Base-by-base conservation (phyloP, 2,329 filamentous ascomycete species). In the Moelleriella libera region DNA sequence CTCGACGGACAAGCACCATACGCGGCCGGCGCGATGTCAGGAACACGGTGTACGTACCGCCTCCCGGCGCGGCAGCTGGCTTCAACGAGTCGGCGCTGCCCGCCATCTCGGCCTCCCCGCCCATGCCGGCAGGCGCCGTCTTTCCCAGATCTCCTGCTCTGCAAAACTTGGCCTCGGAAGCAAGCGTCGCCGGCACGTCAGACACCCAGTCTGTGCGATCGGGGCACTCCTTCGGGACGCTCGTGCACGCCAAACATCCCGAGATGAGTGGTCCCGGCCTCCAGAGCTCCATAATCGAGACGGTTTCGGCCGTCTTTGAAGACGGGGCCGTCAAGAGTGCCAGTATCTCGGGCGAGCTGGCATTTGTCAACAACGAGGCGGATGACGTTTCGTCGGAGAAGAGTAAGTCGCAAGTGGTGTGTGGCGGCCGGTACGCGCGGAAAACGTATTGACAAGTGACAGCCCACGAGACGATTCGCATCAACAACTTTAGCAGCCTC, bases 191-290 rank as follows among this genome's bases (percentile, higher is more conserved):
- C 2, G 73, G 66, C 29, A 70, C 72, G 12, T 94, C 88, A 1
- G 92, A 98, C 62, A 88, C 86, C 3, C 88, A 90, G 48, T 97
- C 92, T 1, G 83, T 97, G 50, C 83, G 89, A 45, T 98, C 92
- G 3, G 84, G 85, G 2, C 85, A 87, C 53, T 94, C 88, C 2
- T 68, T 90, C 41, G 81, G 80, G 54, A 79, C 80, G 43, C 68
- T 83, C 42, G 74, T 74, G 4, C 78, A 85, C n/a, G 69, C 79
- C 46, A 83, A 81, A 57, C 92, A 98, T 60, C 83, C 88, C 1
- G 88, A 96, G 14, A 73, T 94, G 65, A 76, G 83, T 47, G 76
- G 79, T 8, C 78, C 85, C 1, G 90, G 92, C 2, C 71, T 98
- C 5, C 92, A 88, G 62, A 81, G 85, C 4, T 97, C 90, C 11